Evolutionary conservation across 2,329 filamentous ascomycete genomes (phyloP), one percentile per base, ranked within the genome.

Genomic region (Trichoderma gracile): DNA sequence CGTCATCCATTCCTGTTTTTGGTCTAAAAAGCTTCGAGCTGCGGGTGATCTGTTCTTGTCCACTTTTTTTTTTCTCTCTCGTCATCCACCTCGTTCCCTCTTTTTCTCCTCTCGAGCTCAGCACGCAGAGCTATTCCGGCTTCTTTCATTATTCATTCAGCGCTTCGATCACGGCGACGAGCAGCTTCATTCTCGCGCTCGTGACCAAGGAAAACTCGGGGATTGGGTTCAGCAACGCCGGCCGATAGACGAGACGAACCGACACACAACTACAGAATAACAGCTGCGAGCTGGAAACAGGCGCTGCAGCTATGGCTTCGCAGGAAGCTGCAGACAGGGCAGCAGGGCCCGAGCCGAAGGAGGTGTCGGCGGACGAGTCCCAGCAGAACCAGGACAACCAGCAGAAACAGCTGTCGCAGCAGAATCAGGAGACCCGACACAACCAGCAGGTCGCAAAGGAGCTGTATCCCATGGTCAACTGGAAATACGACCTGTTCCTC

Each of bases 401-500:
- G 33, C 33, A 38, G 33, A 38, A 38, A 38, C 33, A 38, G 33
- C 33, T 38, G 33, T 38, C 33, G 33, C 33, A 38, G 33, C 33
- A 12, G 33, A 38, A 14, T 14, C 33, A 38, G 33, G 10, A 38
- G 10, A 38, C 33, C 12, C 33, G 33, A 38, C 33, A 38, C 3
- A 3, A 14, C 33, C 33, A 38, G 33, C 42, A 64, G 40, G 69
- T 69, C 60, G 66, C 72, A 66, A 86, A 85, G 74, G 85, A 89
- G 74, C 79, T 86, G 50, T 86, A 87, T 70, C 86, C 86, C 59
- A 90, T 91, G 87, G 87, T 86, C 71, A 83, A 86, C 70, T 90
- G 85, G 82, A 88, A 89, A 69, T 93, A 93, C 76, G 90, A 93
- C 78, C 82, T 88, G 65, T 90, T 93, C 73, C 82, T 93, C 38